Evolutionary conservation across 192 early-diverging fungal species (phyloP).

Genomic region (Coemansia asiatica): DNA sequence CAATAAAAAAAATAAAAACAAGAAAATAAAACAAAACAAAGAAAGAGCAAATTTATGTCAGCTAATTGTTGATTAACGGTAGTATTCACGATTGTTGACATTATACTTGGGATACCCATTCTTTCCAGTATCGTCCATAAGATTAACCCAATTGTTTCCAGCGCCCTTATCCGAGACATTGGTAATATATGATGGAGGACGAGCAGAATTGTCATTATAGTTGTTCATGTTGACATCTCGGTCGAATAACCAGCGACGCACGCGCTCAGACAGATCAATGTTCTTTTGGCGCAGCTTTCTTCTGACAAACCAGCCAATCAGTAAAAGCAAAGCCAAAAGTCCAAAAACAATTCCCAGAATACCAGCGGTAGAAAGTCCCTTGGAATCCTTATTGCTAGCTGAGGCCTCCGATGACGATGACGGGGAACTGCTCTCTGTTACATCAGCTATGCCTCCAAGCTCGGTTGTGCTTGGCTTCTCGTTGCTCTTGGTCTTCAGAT

Average conservation of each 20-base stretch:
- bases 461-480: not conserved
- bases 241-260: not conserved
- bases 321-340: not conserved
- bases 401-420: not conserved
- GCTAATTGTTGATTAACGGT: no score
- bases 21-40: no score
- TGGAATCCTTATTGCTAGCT: not conserved
- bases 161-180: no score
- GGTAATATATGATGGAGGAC: not conserved
- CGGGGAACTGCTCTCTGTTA: not conserved
- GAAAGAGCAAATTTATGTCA: no score
- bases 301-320: not conserved
- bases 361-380: not conserved
- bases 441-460: not conserved
- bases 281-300: slow-evolving; percentile 4
- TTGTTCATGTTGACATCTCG: not conserved
- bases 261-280: not conserved
- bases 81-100: not conserved
- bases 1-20: no score
- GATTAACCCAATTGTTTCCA: no score
- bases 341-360: not conserved
- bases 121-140: no score
- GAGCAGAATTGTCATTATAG: not conserved
- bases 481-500: not conserved
- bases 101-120: not conserved